These are phyloP conservation scores for Melanogaster broomeanus DNA, from an alignment of 768 basidiomycete species.

Conservation along the genomic window DNA sequence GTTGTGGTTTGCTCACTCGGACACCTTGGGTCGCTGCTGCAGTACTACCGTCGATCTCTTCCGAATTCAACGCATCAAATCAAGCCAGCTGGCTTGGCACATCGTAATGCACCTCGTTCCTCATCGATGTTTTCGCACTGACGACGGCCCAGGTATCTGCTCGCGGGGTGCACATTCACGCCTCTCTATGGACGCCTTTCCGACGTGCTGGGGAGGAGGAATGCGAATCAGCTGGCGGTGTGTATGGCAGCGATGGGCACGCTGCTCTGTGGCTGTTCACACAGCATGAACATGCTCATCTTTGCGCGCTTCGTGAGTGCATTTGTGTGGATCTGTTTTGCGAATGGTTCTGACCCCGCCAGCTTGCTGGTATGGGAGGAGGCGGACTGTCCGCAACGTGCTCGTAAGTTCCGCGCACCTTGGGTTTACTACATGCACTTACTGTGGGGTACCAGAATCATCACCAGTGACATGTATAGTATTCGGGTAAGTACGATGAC, in stretches of 20 bases:
- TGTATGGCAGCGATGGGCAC: constrained; percentile 61
- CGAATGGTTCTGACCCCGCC: not conserved
- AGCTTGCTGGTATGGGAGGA: constrained; percentile 52
- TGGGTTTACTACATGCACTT: not conserved
- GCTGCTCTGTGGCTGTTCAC: constrained; percentile 64
- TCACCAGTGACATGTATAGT: constrained; percentile 75
- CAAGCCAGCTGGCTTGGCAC: constrained; percentile 79
- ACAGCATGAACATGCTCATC: constrained; percentile 68
- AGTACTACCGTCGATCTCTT: constrained; percentile 74
- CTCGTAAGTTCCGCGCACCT: constrained; percentile 47
- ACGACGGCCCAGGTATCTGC: constrained; percentile 52
- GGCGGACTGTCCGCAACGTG: constrained; percentile 70
- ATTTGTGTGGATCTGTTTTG: not conserved
- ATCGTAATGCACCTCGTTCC: constrained; percentile 38
- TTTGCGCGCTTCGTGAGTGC: constrained; percentile 66
- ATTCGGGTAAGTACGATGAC: constrained; percentile 48
- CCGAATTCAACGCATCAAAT: constrained; percentile 67
- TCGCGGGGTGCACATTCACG: constrained; percentile 79
- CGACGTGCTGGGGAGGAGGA: constrained; percentile 69
- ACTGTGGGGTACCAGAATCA: constrained; percentile 43
- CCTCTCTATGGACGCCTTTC: constrained; percentile 78
- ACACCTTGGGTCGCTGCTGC: not conserved
- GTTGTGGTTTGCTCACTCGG: not conserved
- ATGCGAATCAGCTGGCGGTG: constrained; percentile 66
- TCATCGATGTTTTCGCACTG: not conserved